Base-by-base conservation (phyloP, 2,329 filamentous ascomycete genomes). In the Aspergillus sp. region DNA sequence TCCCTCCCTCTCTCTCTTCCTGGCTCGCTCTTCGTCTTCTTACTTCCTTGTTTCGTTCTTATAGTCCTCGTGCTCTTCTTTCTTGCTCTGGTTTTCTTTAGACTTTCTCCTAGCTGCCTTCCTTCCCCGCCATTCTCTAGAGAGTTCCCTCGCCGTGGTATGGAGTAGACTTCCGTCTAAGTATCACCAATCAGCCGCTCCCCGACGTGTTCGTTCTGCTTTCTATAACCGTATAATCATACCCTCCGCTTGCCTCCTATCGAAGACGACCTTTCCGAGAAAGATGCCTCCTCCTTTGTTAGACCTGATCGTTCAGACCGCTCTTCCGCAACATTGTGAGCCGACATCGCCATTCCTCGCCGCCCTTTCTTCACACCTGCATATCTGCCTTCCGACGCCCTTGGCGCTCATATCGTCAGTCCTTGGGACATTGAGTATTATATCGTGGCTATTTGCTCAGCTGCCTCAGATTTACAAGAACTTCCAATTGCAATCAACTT, bases 381-480 rank as follows among this genome's bases (percentile, higher is more conserved):
- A 86, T 67, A 83, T 82, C 62, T 90, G 87, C 74, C 76, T 89
- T 49, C 87, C 87, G 12, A 87, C 85, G 18, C 82, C 83, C 56
- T 80, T 88, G 56, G 86, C 86, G 22, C 80, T 89, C 60, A 63
- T 87, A 58, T 89, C 87, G 22, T 86, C 84, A 6, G 62, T 82
- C 2, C 78, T 89, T 55, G 87, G 87, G 20, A 81, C 80, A 0
- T 75, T 86, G 61, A 88, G 85, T 67, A 89, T 90, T 61, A 66
- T 87, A 54, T 84, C 86, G 49, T 90, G 87, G 87, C 80, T 90
- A 2, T 90, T 88, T 69, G 87, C 87, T 12, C 87, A 89, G 71
- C 77, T 89, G 29, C 87, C 87, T 1, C 87, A 90, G 68, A 88
- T 90, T 63, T 87, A 85, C 76, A 89, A 89, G 77, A 90, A 90